Base-by-base conservation (phyloP, 1,139 yeast species). In the Starmera stellimalicola region DNA sequence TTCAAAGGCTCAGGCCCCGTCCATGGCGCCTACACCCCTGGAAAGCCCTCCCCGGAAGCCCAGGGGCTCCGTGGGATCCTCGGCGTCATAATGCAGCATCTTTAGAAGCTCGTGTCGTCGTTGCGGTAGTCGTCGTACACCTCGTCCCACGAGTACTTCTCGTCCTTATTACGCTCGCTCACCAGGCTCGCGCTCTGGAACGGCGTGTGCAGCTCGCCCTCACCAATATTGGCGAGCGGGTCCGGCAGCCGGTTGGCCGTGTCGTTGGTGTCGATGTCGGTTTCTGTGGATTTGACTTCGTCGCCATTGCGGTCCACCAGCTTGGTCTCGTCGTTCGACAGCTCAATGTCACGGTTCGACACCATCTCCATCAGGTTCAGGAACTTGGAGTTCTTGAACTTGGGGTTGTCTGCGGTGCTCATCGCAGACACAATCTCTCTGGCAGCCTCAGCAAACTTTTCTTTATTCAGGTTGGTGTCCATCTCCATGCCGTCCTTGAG, bases 221-320 rank as follows among this genome's bases (percentile, higher is more conserved):
- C 40, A 11, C 35, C 32, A 20, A 52, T 32, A 27, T 43, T 43
- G 22, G 34, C 44, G 28, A 52, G 37, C 26, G 57, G 57, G 39
- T 52, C 55, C 8, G 51, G 51, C 7, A 51, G 31, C 12, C 15
- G 9, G 31, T 25, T 38, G 14, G 29, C 12, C 29, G 30, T 40
- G 22, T 34, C 22, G n/a, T 33, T 35, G 11, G 36, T 35, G n/a
- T 23, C 27, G 15, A 27, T 33, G 15, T 15, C 12, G n/a, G 14
- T 6, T 29, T 44, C 37, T n/a, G n/a, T n/a, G n/a, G n/a, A n/a
- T 31, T 55, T 49, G 5, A 60, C 52, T 40, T 60, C 65, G 23
- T 44, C 39, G 2, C 68, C 65, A 17, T 43, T 33, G 4, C 41
- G 26, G 36, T 52, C 48, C n/a, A 53, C 42, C 2, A 53, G 34